These are phyloP conservation scores for Cutaneotrichosporon arboriforme DNA, from an alignment of 1,284 basidiomycete genomes.

Conservation along the genomic window DNA sequence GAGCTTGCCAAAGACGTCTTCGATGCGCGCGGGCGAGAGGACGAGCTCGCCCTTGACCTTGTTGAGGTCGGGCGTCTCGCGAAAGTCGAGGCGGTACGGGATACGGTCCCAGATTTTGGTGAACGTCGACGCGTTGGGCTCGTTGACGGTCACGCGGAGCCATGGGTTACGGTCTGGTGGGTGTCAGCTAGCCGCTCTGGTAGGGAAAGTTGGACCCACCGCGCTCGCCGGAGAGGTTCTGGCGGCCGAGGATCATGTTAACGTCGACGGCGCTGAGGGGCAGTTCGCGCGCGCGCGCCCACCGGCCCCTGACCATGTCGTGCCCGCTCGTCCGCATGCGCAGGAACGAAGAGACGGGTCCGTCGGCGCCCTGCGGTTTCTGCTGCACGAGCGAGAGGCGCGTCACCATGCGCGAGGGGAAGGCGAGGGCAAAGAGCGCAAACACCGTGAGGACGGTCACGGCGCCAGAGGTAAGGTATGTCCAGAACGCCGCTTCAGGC, in stretches of 20 bases:
- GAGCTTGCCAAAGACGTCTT: constrained; percentile 18
- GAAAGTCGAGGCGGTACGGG: constrained; percentile 17
- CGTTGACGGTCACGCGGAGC: constrained; percentile 1
- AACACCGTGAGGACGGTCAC: neutral
- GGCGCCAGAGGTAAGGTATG: constrained; percentile 3
- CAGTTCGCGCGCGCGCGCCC: constrained; percentile 6
- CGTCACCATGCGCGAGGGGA: constrained; percentile 11
- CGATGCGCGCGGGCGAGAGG: constrained; percentile 6
- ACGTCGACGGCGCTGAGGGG: constrained; percentile 5
- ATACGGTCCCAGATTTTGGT: constrained; percentile 1
- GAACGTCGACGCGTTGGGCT: neutral
- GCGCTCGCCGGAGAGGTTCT: neutral
- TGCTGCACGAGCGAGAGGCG: constrained; percentile 15
- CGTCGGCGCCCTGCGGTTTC: neutral
- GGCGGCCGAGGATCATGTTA: constrained; percentile 4
- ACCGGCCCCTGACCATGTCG: constrained; percentile 1
- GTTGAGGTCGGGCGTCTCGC: neutral
- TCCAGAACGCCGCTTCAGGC: constrained; percentile 5
- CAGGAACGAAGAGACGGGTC: constrained; percentile 1
- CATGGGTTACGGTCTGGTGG: neutral
- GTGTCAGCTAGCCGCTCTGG: no score
- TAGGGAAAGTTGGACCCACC: no score
- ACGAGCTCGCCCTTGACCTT: constrained; percentile 9
- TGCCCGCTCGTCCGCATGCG: constrained; percentile 11
- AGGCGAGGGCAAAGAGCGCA: constrained; percentile 2